phyloP scores from a whole-genome alignment of 805 yeast species.

The Isabelozyma pseudorhagii region DNA sequence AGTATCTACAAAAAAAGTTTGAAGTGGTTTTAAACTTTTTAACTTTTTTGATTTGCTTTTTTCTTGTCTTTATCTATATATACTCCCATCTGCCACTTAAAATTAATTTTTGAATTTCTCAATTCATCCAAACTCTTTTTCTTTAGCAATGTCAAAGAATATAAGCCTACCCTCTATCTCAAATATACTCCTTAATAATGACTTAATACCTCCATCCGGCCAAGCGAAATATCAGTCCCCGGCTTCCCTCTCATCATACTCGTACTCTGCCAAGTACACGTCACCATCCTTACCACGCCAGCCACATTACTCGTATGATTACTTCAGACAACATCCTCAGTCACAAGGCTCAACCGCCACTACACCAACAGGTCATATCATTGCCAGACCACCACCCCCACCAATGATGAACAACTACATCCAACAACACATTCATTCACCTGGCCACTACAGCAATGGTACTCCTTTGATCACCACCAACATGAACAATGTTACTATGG shows the following conservation, averaged over 20 bases:
- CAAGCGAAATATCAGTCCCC: constrained; percentile 1
- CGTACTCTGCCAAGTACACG: not conserved
- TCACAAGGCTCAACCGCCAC: not conserved
- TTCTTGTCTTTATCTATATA: not conserved
- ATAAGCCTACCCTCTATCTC: constrained; percentile 41
- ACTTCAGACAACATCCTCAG: constrained; percentile 3
- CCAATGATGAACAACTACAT: not conserved
- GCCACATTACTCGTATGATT: constrained; percentile 4
- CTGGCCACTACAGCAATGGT: constrained; percentile 1
- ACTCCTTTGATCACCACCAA: constrained; percentile 3
- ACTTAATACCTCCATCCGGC: constrained; percentile 3
- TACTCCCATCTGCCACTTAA: not conserved
- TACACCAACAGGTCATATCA: not conserved
- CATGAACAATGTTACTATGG: not conserved
- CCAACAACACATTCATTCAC: not conserved
- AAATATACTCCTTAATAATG: constrained; percentile 24
- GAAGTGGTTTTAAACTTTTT: not conserved
- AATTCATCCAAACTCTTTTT: not conserved
- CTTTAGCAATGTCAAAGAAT: constrained; percentile 2
- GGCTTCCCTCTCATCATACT: not conserved
- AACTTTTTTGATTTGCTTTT: not conserved
- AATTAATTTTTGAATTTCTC: not conserved
- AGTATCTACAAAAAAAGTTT: too few relatives aligned
- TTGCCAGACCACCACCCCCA: not conserved
- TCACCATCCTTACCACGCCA: constrained; percentile 3